Evolutionary conservation across 139 green algal species (phyloP).

Genomic region (Mesostigma viride): DNA sequence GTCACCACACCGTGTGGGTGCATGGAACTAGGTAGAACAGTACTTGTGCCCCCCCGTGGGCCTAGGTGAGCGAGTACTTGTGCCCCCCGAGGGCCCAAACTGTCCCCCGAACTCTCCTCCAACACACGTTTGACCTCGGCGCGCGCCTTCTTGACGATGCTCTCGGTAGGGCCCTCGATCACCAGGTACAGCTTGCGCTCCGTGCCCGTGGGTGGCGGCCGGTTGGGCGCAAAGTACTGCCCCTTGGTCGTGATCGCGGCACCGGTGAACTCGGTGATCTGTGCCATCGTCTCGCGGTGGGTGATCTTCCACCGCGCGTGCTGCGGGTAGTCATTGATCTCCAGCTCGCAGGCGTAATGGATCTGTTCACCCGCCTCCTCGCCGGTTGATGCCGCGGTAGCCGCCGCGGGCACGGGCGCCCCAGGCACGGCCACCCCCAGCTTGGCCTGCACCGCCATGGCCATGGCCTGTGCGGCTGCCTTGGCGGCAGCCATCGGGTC

Average conservation of each 20-base stretch:
- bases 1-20: too few species aligned
- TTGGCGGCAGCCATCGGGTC: background rate
- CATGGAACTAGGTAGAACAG: too few species aligned
- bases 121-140: constrained; percentile 26
- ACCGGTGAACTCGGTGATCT: constrained; percentile 76
- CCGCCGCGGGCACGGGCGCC: constrained; percentile 10
- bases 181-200: constrained; percentile 90
- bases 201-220: constrained; percentile 44
- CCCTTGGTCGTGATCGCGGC: constrained; percentile 69
- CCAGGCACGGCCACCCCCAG: too few species aligned
- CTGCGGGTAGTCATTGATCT: constrained; percentile 99
- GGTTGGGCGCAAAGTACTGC: constrained; percentile 50
- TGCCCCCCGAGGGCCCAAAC: too few species aligned
- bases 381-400: constrained; percentile 14
- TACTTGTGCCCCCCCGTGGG: too few species aligned
- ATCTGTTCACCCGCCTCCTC: background rate
- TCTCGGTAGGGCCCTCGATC: constrained; percentile 58
- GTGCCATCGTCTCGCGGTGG: constrained; percentile 72
- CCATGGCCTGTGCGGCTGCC: constrained; percentile 10
- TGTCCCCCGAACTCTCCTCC: too few species aligned
- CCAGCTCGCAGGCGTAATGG: constrained; percentile 82
- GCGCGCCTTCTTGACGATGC: constrained; percentile 29
- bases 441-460: background rate
- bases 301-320: constrained; percentile 74
- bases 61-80: too few species aligned